Evolutionary conservation across 1,284 basidiomycete species (phyloP), one percentile per base, ranked within the genome.

Genomic region (Malassezia cuniculi): DNA sequence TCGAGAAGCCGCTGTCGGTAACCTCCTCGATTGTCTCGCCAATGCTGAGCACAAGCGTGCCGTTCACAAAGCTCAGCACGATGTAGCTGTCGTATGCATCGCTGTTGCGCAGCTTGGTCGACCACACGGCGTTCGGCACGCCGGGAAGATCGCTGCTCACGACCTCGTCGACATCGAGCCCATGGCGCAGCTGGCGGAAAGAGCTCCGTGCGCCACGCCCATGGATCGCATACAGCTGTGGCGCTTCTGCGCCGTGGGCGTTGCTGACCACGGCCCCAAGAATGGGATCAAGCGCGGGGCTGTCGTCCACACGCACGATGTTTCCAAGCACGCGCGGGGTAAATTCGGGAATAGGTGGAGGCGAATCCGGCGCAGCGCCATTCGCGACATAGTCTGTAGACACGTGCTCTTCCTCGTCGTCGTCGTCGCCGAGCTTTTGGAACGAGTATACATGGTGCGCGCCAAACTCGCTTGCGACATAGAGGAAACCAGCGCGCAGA

Each of bases 11-110:
- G 22, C 52, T 55, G 36, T 65, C 63, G 7, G 53, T 54, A 9
- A 66, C 63, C 31, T 66, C 63, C 32, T 66, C 61, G 34, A 66
- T 66, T n/a, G 54, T 55, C 34, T 66, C 63, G 20, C 63, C 61
- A 30, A 66, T 65, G 31, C 56, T 57, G 10, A 66, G 50, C 9
- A 66, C 61, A 6, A 66, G 51, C 2, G 63, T 66, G 11, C 61
- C 63, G 36, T 66, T 66, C 34, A 66, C 57, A 32, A 66, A 66
- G 39, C 57, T 60, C 34, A 66, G 54, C 25, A 66, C 54, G 47
- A 66, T 66, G 47, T 65, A 66, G 21, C 57, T 52, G 41, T 66
- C 61, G 39, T 52, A 52, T 36, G 55, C 52, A 38, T 65, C 63
- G 4, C 31, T 39, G 12, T 41, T 42, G 19, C 53, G 50, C 35